Evolutionary conservation across 2,329 filamentous ascomycete species (phyloP), one percentile per base, ranked within the genome.

Genomic region (Pyrenophora graminea): DNA sequence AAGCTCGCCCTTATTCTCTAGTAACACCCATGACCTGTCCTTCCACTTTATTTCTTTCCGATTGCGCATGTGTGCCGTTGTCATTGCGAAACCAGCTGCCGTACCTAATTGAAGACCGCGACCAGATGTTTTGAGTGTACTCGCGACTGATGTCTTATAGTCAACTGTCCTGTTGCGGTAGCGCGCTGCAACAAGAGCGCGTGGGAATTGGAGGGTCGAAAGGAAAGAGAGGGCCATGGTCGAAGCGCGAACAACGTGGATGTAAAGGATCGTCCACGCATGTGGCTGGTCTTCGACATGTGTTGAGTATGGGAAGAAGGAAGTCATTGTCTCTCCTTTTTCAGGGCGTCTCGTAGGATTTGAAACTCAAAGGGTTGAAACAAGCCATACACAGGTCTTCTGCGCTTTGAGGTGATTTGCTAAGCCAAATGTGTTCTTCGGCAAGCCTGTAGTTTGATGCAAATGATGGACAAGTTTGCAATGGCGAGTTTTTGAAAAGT

Each of bases 281-380:
- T 79, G 73, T 27, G 80, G 79, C 59, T 88, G 85, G 66, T 88
- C 85, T 73, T 88, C 85, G 25, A 84, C 83, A 67, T 84, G 84
- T 43, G 76, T 55, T 4, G 82, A 50, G 62, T 84, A 82, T 5
- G 82, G 82, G 67, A 74, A 77, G 66, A 80, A 78, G 50, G 79
- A 79, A 3, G 81, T 83, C 82, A 85, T 84, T 19, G 48, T 48
- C 39, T 3, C 21, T 19, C 32, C 32, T 47, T 19, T 19, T 41
- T 6, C 27, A 17, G 21, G 33, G 9, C 19, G 21, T 17, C 13
- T 13, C 8, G 15, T 6, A n/a, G 21, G 21, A 13, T 18, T 36
- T 2, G 32, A 23, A 10, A 25, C 6, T 25, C 23, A 25, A 25
- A 6, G 6, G 7, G 23, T 7, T 3, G 23, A 25, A 25, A 25